phyloP scores from a whole-genome alignment of 2,329 filamentous ascomycete genomes.

The Epichloe coenophiala region DNA sequence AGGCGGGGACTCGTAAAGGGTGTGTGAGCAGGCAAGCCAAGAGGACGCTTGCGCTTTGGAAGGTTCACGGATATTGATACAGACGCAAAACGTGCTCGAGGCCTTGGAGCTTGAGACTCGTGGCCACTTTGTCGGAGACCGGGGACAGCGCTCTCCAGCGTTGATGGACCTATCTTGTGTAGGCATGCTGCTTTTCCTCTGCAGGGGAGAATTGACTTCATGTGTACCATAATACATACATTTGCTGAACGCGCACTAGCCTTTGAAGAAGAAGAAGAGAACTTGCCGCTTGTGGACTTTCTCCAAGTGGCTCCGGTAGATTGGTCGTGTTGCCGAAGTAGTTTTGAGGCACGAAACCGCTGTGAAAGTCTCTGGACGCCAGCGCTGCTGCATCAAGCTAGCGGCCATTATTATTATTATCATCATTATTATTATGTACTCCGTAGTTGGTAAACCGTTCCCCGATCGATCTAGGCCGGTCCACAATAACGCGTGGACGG shows the following conservation, averaged over 20 bases:
- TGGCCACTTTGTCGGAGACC: neutral
- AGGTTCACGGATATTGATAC: neutral
- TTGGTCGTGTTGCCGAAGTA: no score
- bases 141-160: neutral
- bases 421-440: no score
- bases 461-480: neutral
- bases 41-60: neutral
- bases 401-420: neutral
- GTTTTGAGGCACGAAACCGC: neutral
- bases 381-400: neutral
- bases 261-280: no score
- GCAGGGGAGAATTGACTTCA: neutral
- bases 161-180: neutral
- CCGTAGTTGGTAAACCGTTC: neutral
- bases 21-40: neutral
- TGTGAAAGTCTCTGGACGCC: neutral
- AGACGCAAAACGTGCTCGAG: neutral
- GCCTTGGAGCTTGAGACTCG: neutral
- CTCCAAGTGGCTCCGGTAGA: no score
- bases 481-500: neutral
- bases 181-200: neutral
- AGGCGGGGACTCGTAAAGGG: neutral
- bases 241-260: neutral
- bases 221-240: neutral
- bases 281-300: no score